These are phyloP conservation scores for Panicum miliaceum DNA, from an alignment of 176 grass and related monocot species.

Conservation along the genomic window DNA sequence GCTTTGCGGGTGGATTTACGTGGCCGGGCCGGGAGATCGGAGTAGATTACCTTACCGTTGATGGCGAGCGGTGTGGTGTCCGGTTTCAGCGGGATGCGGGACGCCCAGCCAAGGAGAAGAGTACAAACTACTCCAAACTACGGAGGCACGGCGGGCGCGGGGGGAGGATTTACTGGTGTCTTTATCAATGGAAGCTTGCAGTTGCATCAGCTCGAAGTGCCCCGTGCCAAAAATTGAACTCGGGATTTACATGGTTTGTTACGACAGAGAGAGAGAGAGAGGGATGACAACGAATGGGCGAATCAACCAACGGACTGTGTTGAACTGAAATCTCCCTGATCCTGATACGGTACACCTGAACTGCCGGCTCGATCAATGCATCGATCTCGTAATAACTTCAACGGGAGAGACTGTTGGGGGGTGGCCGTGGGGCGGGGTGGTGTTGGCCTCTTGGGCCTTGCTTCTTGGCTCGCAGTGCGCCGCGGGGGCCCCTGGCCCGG, in stretches of 20 bases:
- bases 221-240: too few species aligned
- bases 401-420: background rate
- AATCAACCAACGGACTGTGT: background rate
- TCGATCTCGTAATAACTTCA: background rate
- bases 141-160: background rate
- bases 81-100: too few species aligned
- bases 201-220: too few species aligned
- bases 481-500: background rate
- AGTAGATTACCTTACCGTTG: constrained; percentile 32
- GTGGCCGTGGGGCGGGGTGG: background rate
- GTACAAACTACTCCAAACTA: background rate
- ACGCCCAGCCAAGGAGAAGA: constrained; percentile 1
- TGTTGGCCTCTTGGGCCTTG: background rate
- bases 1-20: constrained; percentile 54
- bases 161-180: background rate
- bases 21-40: background rate
- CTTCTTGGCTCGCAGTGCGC: background rate
- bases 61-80: background rate
- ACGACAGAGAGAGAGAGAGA: background rate
- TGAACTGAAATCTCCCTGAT: background rate
- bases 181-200: background rate
- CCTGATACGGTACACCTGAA: background rate
- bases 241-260: background rate
- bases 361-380: background rate
- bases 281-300: background rate